Conservation (phyloP, 306 rosid species). For the Castanea crenata region DNA sequence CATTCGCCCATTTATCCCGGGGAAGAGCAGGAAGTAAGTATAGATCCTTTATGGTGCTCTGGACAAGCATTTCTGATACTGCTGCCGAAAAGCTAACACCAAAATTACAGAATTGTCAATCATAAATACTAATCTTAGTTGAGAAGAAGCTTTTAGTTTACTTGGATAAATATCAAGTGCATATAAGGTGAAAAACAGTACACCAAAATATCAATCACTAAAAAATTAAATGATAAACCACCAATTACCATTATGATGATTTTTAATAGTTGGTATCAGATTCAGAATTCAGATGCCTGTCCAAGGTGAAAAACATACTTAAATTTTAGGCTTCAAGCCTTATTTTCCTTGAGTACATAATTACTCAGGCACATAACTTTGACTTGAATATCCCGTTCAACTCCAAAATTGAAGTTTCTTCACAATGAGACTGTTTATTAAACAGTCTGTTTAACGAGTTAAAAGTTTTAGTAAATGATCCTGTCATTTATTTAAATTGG, state of each 20-base stretch:
- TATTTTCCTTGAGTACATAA: too few species aligned
- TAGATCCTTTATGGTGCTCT: slow-evolving; percentile 68
- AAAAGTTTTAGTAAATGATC: too few species aligned
- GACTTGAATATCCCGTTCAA: too few species aligned
- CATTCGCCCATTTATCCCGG: slow-evolving; percentile 69
- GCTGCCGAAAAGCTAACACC: too few species aligned
- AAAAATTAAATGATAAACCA: neutral
- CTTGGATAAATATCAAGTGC: neutral
- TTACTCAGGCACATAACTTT: too few species aligned
- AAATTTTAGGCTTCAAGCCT: too few species aligned
- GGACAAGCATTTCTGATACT: slow-evolving; percentile 9
- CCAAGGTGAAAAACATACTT: too few species aligned
- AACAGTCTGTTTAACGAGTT: too few species aligned
- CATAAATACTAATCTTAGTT: neutral
- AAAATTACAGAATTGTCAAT: neutral
- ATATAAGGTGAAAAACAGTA: neutral
- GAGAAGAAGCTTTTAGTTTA: neutral
- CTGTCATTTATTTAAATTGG: too few species aligned
- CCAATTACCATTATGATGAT: neutral
- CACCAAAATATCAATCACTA: too few species aligned
- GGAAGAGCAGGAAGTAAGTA: slow-evolving; percentile 83
- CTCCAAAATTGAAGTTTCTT: too few species aligned
- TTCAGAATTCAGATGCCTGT: neutral
- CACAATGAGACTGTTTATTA: too few species aligned
- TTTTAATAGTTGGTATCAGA: neutral